Percentiles rank a stretch among this genome's conserved stretches.
These are phyloP conservation scores for Letharia columbiana DNA, from an alignment of 495 filamentous ascomycete genomes.

Conservation along the genomic window DNA sequence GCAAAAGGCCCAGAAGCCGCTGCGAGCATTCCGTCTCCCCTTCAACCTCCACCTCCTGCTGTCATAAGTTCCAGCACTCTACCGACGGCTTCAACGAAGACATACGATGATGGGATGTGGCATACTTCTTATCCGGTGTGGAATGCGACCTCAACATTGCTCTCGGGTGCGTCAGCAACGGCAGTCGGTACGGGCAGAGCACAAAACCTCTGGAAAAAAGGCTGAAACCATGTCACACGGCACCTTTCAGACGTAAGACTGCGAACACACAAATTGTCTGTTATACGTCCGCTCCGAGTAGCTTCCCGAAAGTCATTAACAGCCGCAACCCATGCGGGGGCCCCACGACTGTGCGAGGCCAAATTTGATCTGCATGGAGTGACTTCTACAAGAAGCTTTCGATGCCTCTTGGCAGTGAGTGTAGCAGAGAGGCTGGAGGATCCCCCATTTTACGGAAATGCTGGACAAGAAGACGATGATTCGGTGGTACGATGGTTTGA, in stretches of 20 bases:
- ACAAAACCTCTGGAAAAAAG: neutral
- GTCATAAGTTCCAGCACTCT: neutral
- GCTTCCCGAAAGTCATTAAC: neutral
- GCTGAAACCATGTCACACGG: neutral
- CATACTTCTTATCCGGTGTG: constrained; percentile 21
- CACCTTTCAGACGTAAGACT: neutral
- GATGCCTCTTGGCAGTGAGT: neutral
- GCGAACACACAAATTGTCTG: neutral
- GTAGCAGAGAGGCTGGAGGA: neutral
- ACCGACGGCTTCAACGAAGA: constrained; percentile 15
- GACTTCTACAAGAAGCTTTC: neutral
- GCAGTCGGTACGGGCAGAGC: neutral
- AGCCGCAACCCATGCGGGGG: neutral
- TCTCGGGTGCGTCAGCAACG: constrained; percentile 11
- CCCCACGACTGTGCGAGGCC: neutral
- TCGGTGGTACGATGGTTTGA: neutral
- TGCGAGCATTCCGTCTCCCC: neutral
- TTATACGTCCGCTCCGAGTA: neutral
- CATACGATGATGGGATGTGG: constrained; percentile 21
- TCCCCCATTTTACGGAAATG: neutral
- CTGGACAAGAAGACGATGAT: neutral
- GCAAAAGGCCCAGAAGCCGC: neutral
- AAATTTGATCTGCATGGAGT: neutral
- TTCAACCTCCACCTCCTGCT: constrained; percentile 7
- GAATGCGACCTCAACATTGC: constrained; percentile 20